These are phyloP conservation scores for Lactarius hatsudake DNA, from an alignment of 768 basidiomycete genomes.

Conservation along the genomic window DNA sequence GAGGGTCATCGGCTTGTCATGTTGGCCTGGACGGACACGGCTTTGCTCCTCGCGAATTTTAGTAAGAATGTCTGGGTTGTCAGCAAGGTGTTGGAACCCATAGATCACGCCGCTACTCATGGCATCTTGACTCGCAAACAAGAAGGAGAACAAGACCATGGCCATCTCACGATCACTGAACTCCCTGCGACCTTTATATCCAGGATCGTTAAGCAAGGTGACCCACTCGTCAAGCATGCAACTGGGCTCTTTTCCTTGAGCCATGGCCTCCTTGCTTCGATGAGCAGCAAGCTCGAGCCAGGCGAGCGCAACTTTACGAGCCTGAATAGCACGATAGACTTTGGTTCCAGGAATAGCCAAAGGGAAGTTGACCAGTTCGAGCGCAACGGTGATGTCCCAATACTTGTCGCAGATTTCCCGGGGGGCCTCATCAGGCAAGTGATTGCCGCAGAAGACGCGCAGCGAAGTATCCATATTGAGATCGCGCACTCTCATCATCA, in stretches of 20 bases:
- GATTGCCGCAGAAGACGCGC: constrained; percentile 89
- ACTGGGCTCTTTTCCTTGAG: constrained; percentile 70
- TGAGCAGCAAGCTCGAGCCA: constrained; percentile 78
- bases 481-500: constrained; percentile 90
- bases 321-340: constrained; percentile 88
- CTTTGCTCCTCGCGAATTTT: constrained; percentile 93
- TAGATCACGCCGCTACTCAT: constrained; percentile 98
- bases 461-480: constrained; percentile 98
- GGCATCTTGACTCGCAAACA: constrained; percentile 96
- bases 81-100: constrained; percentile 93
- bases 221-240: constrained; percentile 97
- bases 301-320: constrained; percentile 79
- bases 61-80: constrained; percentile 82
- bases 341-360: constrained; percentile 94
- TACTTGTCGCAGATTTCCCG: constrained; percentile 88
- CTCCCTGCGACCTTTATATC: constrained; percentile 73
- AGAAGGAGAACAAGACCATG: constrained; percentile 94
- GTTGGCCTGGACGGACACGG: constrained; percentile 73
- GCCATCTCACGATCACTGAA: constrained; percentile 96
- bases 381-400: constrained; percentile 92
- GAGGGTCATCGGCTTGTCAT: constrained; percentile 72
- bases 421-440: constrained; percentile 79
- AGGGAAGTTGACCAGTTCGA: constrained; percentile 99
- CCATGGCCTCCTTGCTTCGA: constrained; percentile 79
- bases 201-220: constrained; percentile 59